A percentile compares a stretch with the other conserved stretches of the same genome.
Conservation (phyloP, 495 filamentous ascomycete species). For the Geopyxis carbonaria region DNA sequence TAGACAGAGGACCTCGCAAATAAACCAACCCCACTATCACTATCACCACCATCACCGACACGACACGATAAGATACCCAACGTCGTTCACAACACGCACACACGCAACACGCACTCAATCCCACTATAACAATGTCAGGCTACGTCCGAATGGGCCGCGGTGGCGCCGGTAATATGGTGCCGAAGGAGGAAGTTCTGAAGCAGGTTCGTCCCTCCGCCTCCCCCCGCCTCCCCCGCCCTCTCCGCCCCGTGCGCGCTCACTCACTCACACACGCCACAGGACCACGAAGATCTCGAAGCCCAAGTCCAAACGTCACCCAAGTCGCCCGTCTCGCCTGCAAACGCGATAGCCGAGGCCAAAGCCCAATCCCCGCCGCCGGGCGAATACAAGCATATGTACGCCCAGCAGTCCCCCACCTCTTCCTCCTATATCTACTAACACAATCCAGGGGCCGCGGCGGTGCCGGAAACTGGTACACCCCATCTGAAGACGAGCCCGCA, state of each 20-base stretch:
- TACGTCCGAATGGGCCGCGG: slow-evolving; percentile 23
- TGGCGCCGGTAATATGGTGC: slow-evolving; percentile 22
- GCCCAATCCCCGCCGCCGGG: slow-evolving; percentile 8
- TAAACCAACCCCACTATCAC: too few species aligned
- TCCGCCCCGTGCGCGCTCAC: too few species aligned
- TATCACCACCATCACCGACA: too few species aligned
- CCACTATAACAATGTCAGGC: slow-evolving; percentile 15
- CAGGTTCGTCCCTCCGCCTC: slow-evolving; percentile 18
- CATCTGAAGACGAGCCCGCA: slow-evolving; percentile 13
- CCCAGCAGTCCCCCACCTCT: slow-evolving; percentile 3
- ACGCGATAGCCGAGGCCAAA: slow-evolving; percentile 12
- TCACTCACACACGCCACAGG: slow-evolving; percentile 1
- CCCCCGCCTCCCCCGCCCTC: slow-evolving; percentile 10
- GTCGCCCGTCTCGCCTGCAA: slow-evolving; percentile 1
- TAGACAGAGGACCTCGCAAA: too few species aligned
- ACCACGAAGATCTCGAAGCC: slow-evolving; percentile 21
- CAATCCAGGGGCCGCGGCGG: slow-evolving; percentile 20
- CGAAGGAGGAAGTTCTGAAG: slow-evolving; percentile 18
- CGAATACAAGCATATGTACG: slow-evolving; percentile 24
- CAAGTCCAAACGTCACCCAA: slow-evolving; percentile 7
- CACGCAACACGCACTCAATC: neutral
- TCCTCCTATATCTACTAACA: slow-evolving; percentile 6
- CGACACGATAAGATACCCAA: too few species aligned
- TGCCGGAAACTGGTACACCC: slow-evolving; percentile 23
- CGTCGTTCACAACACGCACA: neutral